Evolutionary conservation across 495 filamentous ascomycete genomes (phyloP).

Genomic region (Echria macrotheca): DNA sequence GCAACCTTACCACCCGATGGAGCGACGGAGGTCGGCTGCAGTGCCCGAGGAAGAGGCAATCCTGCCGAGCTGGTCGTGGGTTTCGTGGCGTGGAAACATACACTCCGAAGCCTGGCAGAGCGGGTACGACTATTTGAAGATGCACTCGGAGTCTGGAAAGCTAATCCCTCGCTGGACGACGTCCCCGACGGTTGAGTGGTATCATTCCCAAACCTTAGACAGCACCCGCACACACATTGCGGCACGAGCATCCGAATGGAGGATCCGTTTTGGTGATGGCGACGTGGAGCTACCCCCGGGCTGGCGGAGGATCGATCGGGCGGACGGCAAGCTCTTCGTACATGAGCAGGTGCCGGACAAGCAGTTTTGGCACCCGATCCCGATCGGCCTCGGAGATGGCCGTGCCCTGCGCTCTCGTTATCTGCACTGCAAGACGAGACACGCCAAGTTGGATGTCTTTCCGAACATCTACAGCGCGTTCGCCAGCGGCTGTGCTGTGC

Average conservation of each 20-base stretch:
- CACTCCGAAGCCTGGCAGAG: conserved; percentile 15
- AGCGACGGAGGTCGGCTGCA: background rate
- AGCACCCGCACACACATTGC: background rate
- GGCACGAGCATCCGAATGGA: conserved; percentile 1
- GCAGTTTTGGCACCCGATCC: conserved; percentile 26
- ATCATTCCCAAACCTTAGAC: background rate
- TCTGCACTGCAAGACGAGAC: conserved; percentile 10
- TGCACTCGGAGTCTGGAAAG: background rate
- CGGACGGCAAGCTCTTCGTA: conserved; percentile 5
- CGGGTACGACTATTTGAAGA: conserved; percentile 7
- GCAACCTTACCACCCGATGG: conserved; percentile 10
- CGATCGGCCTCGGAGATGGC: conserved; percentile 6
- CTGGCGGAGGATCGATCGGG: background rate
- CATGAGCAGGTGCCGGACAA: conserved; percentile 2
- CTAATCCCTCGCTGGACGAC: conserved; percentile 9
- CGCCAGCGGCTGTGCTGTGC: conserved; percentile 6
- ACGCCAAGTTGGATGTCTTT: background rate
- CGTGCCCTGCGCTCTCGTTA: conserved; percentile 8
- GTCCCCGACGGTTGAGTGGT: conserved; percentile 14
- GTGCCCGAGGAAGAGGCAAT: conserved; percentile 1
- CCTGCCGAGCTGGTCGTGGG: conserved; percentile 22
- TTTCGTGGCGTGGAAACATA: conserved; percentile 16
- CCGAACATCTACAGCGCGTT: conserved; percentile 6
- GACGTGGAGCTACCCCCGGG: background rate
- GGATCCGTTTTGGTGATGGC: background rate